A percentile compares a stretch with the other conserved stretches of the same genome.
phyloP scores from a whole-genome alignment of 73 alveolate genomes.

The Uronychia setigera region DNA sequence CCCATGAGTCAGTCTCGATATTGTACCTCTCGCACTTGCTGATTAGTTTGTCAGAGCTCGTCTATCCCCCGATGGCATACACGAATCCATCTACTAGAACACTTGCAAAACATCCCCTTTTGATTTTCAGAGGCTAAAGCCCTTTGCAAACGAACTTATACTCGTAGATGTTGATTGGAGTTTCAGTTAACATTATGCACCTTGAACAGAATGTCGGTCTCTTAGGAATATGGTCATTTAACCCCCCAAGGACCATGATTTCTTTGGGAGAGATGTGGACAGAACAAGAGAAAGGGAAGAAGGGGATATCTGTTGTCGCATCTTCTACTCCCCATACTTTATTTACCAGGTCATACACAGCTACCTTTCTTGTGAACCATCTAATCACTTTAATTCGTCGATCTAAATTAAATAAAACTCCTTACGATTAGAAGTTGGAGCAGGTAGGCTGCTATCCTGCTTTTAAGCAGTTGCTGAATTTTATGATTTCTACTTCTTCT shows the following conservation, averaged over 20 bases:
- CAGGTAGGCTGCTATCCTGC: too few relatives aligned
- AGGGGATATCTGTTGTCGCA: conserved; percentile 34
- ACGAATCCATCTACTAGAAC: conserved; percentile 33
- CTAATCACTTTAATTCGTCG: conserved; percentile 34
- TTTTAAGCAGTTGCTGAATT: background rate
- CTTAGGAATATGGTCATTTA: conserved; percentile 45
- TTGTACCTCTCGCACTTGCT: conserved; percentile 61
- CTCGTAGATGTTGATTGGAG: conserved; percentile 43
- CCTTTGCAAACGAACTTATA: conserved; percentile 14
- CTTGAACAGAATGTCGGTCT: conserved; percentile 44
- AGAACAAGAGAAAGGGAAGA: conserved; percentile 47
- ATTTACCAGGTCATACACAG: conserved; percentile 51
- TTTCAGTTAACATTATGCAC: conserved; percentile 28
- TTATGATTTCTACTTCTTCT: background rate
- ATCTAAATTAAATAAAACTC: too few relatives aligned
- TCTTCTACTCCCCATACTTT: conserved; percentile 48
- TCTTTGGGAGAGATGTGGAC: conserved; percentile 45
- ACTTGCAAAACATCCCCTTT: conserved; percentile 59
- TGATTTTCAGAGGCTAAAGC: conserved; percentile 45
- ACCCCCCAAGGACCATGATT: conserved; percentile 61
- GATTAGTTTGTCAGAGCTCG: conserved; percentile 44
- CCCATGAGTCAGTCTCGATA: conserved; percentile 41
- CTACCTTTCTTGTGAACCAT: conserved; percentile 54
- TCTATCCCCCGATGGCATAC: conserved; percentile 56
- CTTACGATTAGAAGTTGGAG: too few relatives aligned